Evolutionary conservation across 2,329 filamentous ascomycete species (phyloP), one percentile per base, ranked within the genome.

Genomic region (Fusarium guadeloupense): DNA sequence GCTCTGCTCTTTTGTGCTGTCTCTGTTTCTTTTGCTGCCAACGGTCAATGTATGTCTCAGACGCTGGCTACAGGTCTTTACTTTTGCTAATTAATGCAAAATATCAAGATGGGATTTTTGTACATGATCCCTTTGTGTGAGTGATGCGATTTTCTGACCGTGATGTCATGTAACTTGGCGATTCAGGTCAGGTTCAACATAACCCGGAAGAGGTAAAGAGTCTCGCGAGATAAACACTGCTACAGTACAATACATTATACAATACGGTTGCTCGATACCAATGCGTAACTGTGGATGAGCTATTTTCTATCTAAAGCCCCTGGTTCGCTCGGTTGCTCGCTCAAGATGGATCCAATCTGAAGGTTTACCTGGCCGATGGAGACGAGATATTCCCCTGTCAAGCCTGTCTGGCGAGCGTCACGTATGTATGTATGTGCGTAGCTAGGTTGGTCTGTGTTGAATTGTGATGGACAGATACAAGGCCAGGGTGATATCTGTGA

Each of bases 191-290:
- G 53, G 41, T 17, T 45, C 17, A 13, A 35, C 25, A 43, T 28
- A 55, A n/a, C 51, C 60, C 54, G 48, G 48, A 63, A 60, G 41
- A 21, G 33, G 59, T 43, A 55, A 60, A 49, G 42, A 54, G 59
- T 62, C 59, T 64, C 33, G 59, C 63, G 59, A 63, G 54, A 63
- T 64, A 63, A 64, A 55, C 47, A 17, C 33, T 60, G 20, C 33
- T 60, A 63, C 31, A 30, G 26, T 30, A 30, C 23, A n/a, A n/a
- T n/a, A n/a, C n/a, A n/a, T n/a, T n/a, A 10, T 25, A 25, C 23
- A n/a, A 25, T 25, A 25, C 23, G 26, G 54, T 47, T 59, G 39
- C 42, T 63, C 31, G 42, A 59, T 45, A 46, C 34, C 44, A 52
- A 33, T 64, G 43, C 45, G 41, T 59, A 59, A 54, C 56, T 61